Evolutionary conservation across 495 filamentous ascomycete species (phyloP), one percentile per base, ranked within the genome.

Genomic region (Neurospora sp.): DNA sequence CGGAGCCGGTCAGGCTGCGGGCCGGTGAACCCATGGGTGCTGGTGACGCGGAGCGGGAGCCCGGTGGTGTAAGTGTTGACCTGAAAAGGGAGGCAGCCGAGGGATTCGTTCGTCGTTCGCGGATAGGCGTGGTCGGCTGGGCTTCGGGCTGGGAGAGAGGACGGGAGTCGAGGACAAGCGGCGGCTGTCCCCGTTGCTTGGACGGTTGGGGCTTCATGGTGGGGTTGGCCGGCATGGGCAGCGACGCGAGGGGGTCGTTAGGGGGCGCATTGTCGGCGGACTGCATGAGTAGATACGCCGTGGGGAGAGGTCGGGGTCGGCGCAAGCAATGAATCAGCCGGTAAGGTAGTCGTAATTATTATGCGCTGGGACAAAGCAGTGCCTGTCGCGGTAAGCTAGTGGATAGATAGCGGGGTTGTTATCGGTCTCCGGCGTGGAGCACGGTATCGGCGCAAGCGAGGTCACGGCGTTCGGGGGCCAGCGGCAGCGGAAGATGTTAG

Each of bases 51-150:
- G 89, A 86, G 72, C 89, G 81, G 45, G 87, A 88, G 65, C 79
- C 83, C 3, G 84, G 82, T 37, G 87, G 85, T 37, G 87, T 85
- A 72, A 88, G 80, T 68, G 86, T 87, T 2, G 86, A 83, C 79
- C 89, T 82, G 81, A 90, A 86, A 79, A 90, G 81, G 75, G 87
- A 83, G 76, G 88, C 82, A 78, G 90, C 78, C 75, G 89, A 89
- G 8, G 88, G 84, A 72, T 83, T 87, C 39, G 86, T 84, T 41
- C 81, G 81, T 48, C 87, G 75, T 22, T 73, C 76, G 78, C 73
- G 75, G 44, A 87, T 85, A 68, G 83, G 83, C 61, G 80, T 71
- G 81, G 84, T 83, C 48, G 89, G 81, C 44, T 83, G 84, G 22
- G 85, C 65, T 40, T 82, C 83, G 77, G 84, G 82, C 40, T 81